Conservation (phyloP, 441 rosid genomes). For the Hura crepitans region DNA sequence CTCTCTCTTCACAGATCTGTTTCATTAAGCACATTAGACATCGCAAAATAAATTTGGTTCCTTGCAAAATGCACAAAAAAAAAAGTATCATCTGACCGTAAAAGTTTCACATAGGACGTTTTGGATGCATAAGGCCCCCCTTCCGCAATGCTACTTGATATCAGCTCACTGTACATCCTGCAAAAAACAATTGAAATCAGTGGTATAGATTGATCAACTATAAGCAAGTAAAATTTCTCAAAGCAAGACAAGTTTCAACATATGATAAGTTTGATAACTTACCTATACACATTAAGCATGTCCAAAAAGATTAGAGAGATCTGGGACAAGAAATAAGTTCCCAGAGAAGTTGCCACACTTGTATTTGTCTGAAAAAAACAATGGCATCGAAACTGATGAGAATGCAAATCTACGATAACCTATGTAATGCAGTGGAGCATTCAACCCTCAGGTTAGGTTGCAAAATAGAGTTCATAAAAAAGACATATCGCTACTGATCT, state of each 20-base stretch:
- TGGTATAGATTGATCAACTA: conserved; percentile 4
- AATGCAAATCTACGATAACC: neutral
- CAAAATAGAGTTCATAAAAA: neutral
- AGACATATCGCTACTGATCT: neutral
- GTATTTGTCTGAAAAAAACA: conserved; percentile 77
- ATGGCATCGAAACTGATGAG: neutral
- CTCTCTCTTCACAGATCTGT: conserved; percentile 98
- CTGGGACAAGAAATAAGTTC: conserved; percentile 86
- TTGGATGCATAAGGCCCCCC: conserved; percentile 98
- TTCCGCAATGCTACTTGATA: conserved; percentile 83
- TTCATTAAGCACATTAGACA: conserved; percentile 20
- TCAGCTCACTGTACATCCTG: conserved; percentile 99
- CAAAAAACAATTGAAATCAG: conserved; percentile 19
- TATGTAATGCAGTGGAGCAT: neutral
- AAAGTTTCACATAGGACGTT: conserved; percentile 89
- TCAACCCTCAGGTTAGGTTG: neutral
- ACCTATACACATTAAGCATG: conserved; percentile 99
- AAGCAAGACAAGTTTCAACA: neutral
- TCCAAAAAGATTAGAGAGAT: conserved; percentile 91
- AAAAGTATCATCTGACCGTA: conserved; percentile 56
- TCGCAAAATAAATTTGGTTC: neutral
- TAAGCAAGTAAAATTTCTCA: neutral
- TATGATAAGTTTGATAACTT: conserved; percentile 13
- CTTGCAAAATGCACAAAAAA: conserved; percentile 18
- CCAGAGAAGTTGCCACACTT: conserved; percentile 92